Conservation (phyloP, 768 basidiomycete genomes). For the Amanita phalloides region DNA sequence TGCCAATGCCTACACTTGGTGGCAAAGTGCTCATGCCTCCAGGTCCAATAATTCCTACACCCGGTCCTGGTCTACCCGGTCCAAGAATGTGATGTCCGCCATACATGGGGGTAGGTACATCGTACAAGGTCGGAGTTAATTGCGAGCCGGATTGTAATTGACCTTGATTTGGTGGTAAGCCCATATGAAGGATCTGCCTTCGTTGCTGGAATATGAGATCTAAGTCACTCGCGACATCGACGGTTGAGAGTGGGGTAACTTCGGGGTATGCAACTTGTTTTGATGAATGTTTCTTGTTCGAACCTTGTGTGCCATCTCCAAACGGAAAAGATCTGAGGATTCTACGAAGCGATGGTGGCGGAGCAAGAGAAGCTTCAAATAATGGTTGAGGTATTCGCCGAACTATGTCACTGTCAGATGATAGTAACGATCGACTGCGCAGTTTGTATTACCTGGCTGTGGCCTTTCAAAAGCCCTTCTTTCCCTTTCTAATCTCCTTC, state of each 20-base stretch:
- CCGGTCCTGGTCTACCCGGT: neutral
- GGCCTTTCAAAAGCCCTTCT: constrained; percentile 71
- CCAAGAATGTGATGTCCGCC: constrained; percentile 4
- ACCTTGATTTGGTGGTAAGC: neutral
- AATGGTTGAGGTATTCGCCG: constrained; percentile 52
- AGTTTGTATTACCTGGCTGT: constrained; percentile 39
- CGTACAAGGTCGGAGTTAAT: constrained; percentile 5
- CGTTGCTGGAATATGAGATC: constrained; percentile 43
- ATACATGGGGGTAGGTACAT: constrained; percentile 1
- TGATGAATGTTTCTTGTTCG: constrained; percentile 15
- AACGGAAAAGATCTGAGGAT: constrained; percentile 53
- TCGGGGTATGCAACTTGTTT: constrained; percentile 31
- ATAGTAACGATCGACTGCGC: neutral
- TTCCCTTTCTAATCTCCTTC: constrained; percentile 77
- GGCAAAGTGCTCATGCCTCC: constrained; percentile 5
- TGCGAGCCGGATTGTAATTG: neutral
- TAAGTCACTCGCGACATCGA: constrained; percentile 41
- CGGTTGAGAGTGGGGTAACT: constrained; percentile 32
- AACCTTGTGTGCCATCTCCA: constrained; percentile 13
- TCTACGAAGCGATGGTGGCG: constrained; percentile 55
- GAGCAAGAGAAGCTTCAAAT: constrained; percentile 31
- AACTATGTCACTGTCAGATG: constrained; percentile 16
- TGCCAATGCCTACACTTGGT: neutral
- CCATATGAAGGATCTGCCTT: constrained; percentile 1
- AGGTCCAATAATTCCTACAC: constrained; percentile 5